These are phyloP conservation scores for Puccinia sorghi DNA, from an alignment of 1,284 basidiomycete genomes.

Conservation along the genomic window DNA sequence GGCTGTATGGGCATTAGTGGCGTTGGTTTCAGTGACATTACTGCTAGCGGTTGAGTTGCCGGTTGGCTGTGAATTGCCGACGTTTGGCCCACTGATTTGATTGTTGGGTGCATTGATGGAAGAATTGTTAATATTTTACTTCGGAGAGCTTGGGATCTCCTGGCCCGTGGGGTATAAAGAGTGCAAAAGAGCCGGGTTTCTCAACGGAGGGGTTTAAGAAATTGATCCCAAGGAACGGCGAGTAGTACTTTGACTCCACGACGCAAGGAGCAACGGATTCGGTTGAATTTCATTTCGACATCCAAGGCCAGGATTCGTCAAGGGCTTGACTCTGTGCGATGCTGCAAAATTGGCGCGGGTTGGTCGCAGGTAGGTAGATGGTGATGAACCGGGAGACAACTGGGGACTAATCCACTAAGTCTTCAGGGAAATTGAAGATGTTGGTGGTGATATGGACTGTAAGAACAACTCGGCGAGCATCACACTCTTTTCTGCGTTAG, in stretches of 20 bases:
- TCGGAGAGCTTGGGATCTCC: conserved; percentile 86
- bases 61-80: conserved; percentile 14
- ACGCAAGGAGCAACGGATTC: conserved; percentile 91
- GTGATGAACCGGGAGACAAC: conserved; percentile 71
- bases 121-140: conserved; percentile 54
- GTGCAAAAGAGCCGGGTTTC: conserved; percentile 75
- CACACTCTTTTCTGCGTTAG: conserved; percentile 91
- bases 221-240: conserved; percentile 98
- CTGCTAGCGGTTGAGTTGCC: not conserved
- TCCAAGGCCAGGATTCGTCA: conserved; percentile 88
- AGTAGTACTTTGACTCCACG: conserved; percentile 94
- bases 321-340: conserved; percentile 72
- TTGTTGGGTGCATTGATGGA: conserved; percentile 35
- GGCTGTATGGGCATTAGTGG: conserved; percentile 39
- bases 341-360: conserved; percentile 64
- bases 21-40: conserved; percentile 17
- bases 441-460: conserved; percentile 5
- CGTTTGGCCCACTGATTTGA: conserved; percentile 1
- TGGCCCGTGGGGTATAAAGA: conserved; percentile 97
- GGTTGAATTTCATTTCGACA: conserved; percentile 99
- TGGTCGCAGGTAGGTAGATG: conserved; percentile 58
- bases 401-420: conserved; percentile 19
- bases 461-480: conserved; percentile 79
- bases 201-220: conserved; percentile 66
- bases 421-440: conserved; percentile 11